Evolutionary conservation across 768 basidiomycete genomes (phyloP), one percentile per base, ranked within the genome.

Genomic region (Cystofilobasidium ferigula): DNA sequence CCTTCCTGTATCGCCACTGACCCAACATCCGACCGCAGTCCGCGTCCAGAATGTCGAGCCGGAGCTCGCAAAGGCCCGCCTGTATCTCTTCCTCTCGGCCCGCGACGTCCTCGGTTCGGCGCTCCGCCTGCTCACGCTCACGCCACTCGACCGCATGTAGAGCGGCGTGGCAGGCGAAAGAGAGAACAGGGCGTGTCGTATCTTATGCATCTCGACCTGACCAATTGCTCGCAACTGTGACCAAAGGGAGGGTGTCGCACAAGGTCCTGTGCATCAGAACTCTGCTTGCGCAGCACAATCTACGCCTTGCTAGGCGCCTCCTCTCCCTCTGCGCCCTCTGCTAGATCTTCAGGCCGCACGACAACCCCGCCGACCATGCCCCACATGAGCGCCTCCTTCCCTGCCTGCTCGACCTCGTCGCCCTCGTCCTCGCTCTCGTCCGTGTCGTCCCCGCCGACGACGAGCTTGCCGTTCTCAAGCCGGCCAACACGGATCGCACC

Each of bases 81-180:
- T 98, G 80, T 94, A 85, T 82, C 74, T 98, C 75, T 99, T 89
- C 76, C 79, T 90, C 70, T 84, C 83, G 72, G 89, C 93, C 54
- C 81, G 87, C 77, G 88, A 94, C 72, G 93, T 95, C n/a, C 79
- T 99, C 69, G 86, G 81, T 6, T 83, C 83, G 57, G 86, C 88
- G 51, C 87, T 99, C 87, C 81, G 85, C 73, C 74, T 98, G 76
- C 75, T 99, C 72, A 94, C 88, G 71, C 82, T 97, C 70, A 82
- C 85, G 56, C 94, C 94, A 12, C 78, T 99, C 62, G 90, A 95
- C 78, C 80, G 90, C 75, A 98, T 98, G 94, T 98, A 78, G 68
- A 1, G 68, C 14, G 47, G 6, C 10, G 2, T 48, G 2, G 9
- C 14, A 10, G 20, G 12, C n/a, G 12, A 48, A 63, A 69, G n/a